Percentiles rank a stretch among this genome's conserved stretches.
Conservation (phyloP, 2,329 filamentous ascomycete species). For the Didymella glomerata region DNA sequence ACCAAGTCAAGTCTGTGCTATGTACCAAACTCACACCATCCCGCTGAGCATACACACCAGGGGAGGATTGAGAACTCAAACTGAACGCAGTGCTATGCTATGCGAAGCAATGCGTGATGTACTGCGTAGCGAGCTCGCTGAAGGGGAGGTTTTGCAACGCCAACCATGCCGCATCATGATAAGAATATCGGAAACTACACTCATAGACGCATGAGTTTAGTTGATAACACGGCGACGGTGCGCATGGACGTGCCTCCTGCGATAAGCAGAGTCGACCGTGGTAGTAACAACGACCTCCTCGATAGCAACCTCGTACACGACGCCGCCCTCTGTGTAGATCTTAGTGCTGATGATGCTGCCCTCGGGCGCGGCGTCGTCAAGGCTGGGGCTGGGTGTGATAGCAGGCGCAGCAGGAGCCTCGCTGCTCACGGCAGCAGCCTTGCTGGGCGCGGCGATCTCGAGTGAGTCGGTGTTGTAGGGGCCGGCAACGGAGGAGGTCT, state of each 20-base stretch:
- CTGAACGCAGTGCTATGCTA: not conserved
- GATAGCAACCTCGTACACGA: conserved; percentile 57
- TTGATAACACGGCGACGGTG: conserved; percentile 27
- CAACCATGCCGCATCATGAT: conserved; percentile 12
- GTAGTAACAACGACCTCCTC: conserved; percentile 55
- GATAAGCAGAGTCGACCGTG: conserved; percentile 45
- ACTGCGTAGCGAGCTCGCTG: not conserved
- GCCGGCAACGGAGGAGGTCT: conserved; percentile 7
- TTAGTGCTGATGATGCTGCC: conserved; percentile 50
- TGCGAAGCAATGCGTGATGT: not conserved
- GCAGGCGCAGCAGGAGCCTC: conserved; percentile 28
- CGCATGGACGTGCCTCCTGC: conserved; percentile 37
- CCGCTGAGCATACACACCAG: conserved; percentile 11
- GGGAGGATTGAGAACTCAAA: not conserved
- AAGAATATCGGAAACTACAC: not conserved
- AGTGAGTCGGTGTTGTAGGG: conserved; percentile 20
- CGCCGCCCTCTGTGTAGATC: conserved; percentile 54
- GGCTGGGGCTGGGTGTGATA: conserved; percentile 35
- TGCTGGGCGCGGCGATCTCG: conserved; percentile 17
- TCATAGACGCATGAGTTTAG: not conserved
- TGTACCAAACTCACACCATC: conserved; percentile 11
- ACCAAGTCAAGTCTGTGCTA: conserved; percentile 4
- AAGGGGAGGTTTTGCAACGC: conserved; percentile 5
- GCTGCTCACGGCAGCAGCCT: conserved; percentile 2
- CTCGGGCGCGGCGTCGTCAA: conserved; percentile 14